Base-by-base conservation (phyloP, 148 eudicot species). In the Chenopodium album region DNA sequence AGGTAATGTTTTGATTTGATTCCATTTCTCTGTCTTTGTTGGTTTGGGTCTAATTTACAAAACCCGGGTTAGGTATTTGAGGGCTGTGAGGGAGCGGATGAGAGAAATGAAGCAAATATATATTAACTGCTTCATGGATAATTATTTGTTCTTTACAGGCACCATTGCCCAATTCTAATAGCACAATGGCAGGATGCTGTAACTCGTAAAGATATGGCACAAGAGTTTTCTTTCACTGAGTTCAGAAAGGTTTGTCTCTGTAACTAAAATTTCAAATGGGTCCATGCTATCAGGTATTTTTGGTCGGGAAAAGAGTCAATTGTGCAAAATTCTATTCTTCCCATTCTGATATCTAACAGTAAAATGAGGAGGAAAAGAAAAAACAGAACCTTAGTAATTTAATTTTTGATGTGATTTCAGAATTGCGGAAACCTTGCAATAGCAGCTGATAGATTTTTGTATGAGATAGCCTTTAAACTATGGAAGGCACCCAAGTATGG, bases 401-500 rank as follows among this genome's bases (percentile, higher is more conserved):
- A n/a, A 13, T 19, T 17, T 78, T 71, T 63, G 11, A 7, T 59
- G 4, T 50, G 9, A 73, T 87, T 79, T 87, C 95, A 97, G 99
- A 81, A 81, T 75, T 81, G 95, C 71, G 95, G 92, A 80, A 90
- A 92, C 86, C 98, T 97, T 76, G 94, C 89, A 23, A 92, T 92
- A 80, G 95, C 99, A 28, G 97, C 97, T 2, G 99, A 94, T 72
- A 91, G 98, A 73, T 92, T 97, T 78, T 68, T 94, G 47, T 90
- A 94, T 65, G 99, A 97, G 89, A 87, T 94, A 41, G 97, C 99
- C 37, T 97, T 97, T 76, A 97, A 97, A 89, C 89, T 97, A 50
- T 94, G 99, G 97, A 97, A 97, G 90, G 97, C 98, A 81, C 98
- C 99, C 64, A 97, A 97, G 78, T 97, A 97, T 85, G 99, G 99